Conservation (phyloP, 768 basidiomycete genomes). For the Termitomyces sp. region DNA sequence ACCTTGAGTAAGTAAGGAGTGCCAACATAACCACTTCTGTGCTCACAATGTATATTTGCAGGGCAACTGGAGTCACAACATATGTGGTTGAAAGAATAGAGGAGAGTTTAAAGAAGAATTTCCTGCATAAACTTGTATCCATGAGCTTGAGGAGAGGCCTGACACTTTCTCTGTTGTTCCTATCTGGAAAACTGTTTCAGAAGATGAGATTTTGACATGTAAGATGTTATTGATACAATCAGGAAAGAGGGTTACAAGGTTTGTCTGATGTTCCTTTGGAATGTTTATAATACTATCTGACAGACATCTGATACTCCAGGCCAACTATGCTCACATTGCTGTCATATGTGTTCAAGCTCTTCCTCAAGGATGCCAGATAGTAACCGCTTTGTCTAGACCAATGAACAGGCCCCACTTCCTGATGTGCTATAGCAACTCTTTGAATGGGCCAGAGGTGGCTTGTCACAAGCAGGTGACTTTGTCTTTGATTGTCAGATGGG, state of each 20-base stretch:
- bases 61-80: slow-evolving; percentile 93
- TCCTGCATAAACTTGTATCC: slow-evolving; percentile 83
- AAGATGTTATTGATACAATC: slow-evolving; percentile 78
- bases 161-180: slow-evolving; percentile 90
- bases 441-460: slow-evolving; percentile 61
- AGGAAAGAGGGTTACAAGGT: slow-evolving; percentile 77
- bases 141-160: slow-evolving; percentile 92
- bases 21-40: background rate
- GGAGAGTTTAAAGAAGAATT: slow-evolving; percentile 79
- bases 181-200: slow-evolving; percentile 86
- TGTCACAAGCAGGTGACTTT: slow-evolving; percentile 69
- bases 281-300: slow-evolving; percentile 1
- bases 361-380: background rate
- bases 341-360: slow-evolving; percentile 56
- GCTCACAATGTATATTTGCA: slow-evolving; percentile 29
- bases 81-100: slow-evolving; percentile 92
- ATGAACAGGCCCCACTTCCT: slow-evolving; percentile 95
- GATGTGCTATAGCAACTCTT: slow-evolving; percentile 79
- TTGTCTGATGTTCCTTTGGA: background rate
- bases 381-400: slow-evolving; percentile 58
- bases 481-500: slow-evolving; percentile 99
- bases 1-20: slow-evolving; percentile 78
- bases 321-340: slow-evolving; percentile 85
- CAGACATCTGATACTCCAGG: slow-evolving; percentile 41
- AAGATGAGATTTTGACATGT: slow-evolving; percentile 85